Percentiles rank a stretch among this genome's conserved stretches.
Evolutionary conservation across 805 yeast species (phyloP).

Genomic region (Ogataea zsoltii): DNA sequence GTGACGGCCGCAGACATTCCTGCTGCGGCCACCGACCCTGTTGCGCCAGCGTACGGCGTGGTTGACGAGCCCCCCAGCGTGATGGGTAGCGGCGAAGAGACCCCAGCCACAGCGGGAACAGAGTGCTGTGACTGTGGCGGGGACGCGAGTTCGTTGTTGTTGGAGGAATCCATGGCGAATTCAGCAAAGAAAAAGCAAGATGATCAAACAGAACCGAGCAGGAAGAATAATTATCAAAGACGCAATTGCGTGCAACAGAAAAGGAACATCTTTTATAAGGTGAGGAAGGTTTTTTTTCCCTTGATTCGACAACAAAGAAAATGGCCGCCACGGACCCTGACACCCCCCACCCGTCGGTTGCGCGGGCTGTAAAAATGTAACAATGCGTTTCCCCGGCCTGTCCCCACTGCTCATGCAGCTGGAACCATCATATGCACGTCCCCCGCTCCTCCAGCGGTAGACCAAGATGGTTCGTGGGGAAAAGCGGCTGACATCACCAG

Average conservation of each 20-base stretch:
- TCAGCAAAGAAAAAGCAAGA: not conserved
- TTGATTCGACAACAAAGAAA: no score
- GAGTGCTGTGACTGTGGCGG: slow-evolving; percentile 1
- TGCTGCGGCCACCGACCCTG: not conserved
- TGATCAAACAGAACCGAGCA: not conserved
- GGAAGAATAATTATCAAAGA: no score
- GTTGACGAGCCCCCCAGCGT: not conserved
- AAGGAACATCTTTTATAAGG: not conserved
- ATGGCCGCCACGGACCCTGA: not conserved
- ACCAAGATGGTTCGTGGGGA: not conserved
- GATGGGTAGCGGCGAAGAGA: not conserved
- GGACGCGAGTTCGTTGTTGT: not conserved
- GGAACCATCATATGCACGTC: not conserved
- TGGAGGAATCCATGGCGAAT: not conserved
- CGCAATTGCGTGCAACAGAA: not conserved
- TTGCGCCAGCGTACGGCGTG: not conserved
- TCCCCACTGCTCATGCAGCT: slow-evolving; percentile 1
- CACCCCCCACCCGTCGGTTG: slow-evolving; percentile 1
- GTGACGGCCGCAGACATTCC: no score
- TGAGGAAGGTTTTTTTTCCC: not conserved
- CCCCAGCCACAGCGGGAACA: not conserved
- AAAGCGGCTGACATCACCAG: slow-evolving; percentile 5
- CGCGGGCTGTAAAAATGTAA: not conserved
- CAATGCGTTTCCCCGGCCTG: slow-evolving; percentile 5
- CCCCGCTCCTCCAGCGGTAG: not conserved